phyloP scores from a whole-genome alignment of 1,139 yeast species.

The Blastobotrys buckinghamii region DNA sequence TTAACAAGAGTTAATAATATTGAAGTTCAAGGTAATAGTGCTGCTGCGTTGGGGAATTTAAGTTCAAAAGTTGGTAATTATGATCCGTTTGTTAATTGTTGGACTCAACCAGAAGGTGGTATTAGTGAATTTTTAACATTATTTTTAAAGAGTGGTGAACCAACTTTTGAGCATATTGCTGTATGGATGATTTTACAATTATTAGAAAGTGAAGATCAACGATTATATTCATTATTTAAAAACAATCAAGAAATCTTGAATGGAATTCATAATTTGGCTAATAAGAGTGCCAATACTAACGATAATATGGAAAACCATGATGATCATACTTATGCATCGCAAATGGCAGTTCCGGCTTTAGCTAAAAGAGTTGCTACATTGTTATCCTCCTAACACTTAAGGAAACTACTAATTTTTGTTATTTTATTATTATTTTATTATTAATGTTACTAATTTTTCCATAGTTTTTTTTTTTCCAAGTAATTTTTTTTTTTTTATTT shows the following conservation, averaged over 20 bases:
- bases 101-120: slow-evolving; percentile 81
- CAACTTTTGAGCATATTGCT: slow-evolving; percentile 98
- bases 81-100: slow-evolving; percentile 68
- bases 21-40: slow-evolving; percentile 97
- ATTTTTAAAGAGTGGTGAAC: slow-evolving; percentile 77
- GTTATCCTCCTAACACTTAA: no score
- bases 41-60: slow-evolving; percentile 94
- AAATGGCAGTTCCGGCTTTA: slow-evolving; percentile 35
- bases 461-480: not conserved
- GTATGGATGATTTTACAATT: slow-evolving; percentile 94
- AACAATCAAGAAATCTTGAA: slow-evolving; percentile 32
- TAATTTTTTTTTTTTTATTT: not conserved
- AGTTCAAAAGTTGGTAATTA: slow-evolving; percentile 87
- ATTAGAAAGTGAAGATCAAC: slow-evolving; percentile 76
- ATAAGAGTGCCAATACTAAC: slow-evolving; percentile 19
- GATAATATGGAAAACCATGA: slow-evolving; percentile 15
- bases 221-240: slow-evolving; percentile 41
- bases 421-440: not conserved
- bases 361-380: slow-evolving; percentile 30
- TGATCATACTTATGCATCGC: slow-evolving; percentile 27
- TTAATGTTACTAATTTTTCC: not conserved
- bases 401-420: slow-evolving; percentile 12
- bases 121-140: slow-evolving; percentile 76
- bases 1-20: slow-evolving; percentile 82
- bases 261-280: slow-evolving; percentile 33